Base-by-base conservation (phyloP, 2,329 filamentous ascomycete species). In the Penicillium sp. region DNA sequence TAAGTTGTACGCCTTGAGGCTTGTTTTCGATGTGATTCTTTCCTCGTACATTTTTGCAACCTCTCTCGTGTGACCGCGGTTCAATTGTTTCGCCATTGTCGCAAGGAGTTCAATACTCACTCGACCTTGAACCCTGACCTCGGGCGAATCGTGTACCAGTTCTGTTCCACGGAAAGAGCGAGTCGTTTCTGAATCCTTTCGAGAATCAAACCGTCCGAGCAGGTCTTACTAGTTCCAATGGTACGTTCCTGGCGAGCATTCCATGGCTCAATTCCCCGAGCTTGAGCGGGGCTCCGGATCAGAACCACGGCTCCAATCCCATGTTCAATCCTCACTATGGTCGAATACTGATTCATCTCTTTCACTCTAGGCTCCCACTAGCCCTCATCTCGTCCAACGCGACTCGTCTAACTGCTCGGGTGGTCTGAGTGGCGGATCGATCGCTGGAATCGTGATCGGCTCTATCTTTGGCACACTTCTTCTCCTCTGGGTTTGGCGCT, bases 381-480 rank as follows among this genome's bases (percentile, higher is more conserved):
- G 60, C 49, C 20, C 57, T 3, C 58, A 62, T 10, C 60, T 73
- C 22, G 41, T 58, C 28, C 34, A 67, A 2, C 71, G 73, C 12
- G 71, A 72, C 52, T 51, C 69, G 14, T 55, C 51, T 42, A 63
- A 62, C 54, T 76, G 73, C 42, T 70, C 73, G 2, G 69, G 62
- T 45, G 71, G 63, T 14, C 69, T 78, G 17, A 69, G 65, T n/a
- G 67, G 73, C 15, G 75, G 76, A 1, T 74, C 62, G 4, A 74
- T 78, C 31, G 76, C 75, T 0, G 76, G 76, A 10, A 78, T 78
- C 50, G 75, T 78, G 17, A 69, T 78, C 52, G 76, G 76, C 11
- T 70, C 72, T n/a, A 75, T 78, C 39, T 72, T 68, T 4, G 76
- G 74, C 7, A 74, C 72, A 0, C 66, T 77, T 2, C 61, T 78